Base-by-base conservation (phyloP, 129 eudicot species). In the Centella asiatica region DNA sequence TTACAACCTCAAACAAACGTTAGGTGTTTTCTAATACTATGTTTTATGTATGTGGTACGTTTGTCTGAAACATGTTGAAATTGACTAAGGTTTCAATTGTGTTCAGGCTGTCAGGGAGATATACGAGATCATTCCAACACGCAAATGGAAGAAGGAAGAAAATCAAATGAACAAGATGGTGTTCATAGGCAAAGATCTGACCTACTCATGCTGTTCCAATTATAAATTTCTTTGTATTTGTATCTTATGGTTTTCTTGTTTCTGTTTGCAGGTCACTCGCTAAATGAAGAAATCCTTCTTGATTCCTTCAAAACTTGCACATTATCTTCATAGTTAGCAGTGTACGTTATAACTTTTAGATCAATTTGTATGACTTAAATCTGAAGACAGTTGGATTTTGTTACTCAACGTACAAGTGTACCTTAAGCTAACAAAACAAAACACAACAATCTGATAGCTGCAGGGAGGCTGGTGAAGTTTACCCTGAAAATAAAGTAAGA, bases 61-160 rank as follows among this genome's bases (percentile, higher is more conserved):
- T 65, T 6, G 14, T 61, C 10, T 31, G 27, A 22, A 45, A 62
- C 7, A 12, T 42, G 47, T 15, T 26, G 28, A 46, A 65, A 65
- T 13, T 65, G 4, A 18, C 23, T 18, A 53, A 25, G 24, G 51
- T 50, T 19, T 48, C 1, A 18, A 27, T 3, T 8, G 54, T 28
- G 62, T 68, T 50, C 78, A 90, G 97, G 97, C 83, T 54, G 97
- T 90, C 64, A 81, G 90, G 77, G 97, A 90, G 68, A 81, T 90
- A 23, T 90, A 90, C 64, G 97, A 90, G 77, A 84, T 90, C 31
- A 78, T 81, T 72, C 95, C 97, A 18, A 73, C 85, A 18, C 90
- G 97, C 44, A 73, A 71, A 67, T 86, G 94, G 97, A 81, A 67
- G 64, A 62, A 31, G 0, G 87, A 57, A 28, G 95, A 90, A 72